Evolutionary conservation across 2,329 filamentous ascomycete species (phyloP), one percentile per base, ranked within the genome.

Genomic region (Microdochium nivale): DNA sequence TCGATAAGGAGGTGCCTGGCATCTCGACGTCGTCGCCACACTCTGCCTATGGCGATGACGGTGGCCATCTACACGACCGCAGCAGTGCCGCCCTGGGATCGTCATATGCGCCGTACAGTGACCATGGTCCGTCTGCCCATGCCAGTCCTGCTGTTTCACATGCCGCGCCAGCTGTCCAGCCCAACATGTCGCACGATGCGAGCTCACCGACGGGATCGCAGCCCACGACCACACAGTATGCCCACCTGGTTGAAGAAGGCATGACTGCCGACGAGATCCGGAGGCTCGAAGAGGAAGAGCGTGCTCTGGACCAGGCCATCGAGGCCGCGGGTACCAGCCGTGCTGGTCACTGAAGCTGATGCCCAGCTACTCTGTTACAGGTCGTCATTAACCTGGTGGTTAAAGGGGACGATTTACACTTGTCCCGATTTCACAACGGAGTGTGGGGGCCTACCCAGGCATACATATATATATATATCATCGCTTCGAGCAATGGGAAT

Each of bases 191-290:
- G 25, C 19, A 19, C 25, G 48, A 25, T 9, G 47, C 52, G 19
- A 21, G 50, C 33, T 51, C 47, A 32, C 47, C 60, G 43, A 49
- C 61, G 46, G 59, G 61, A 56, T 30, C 27, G 27, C 27, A 30
- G 27, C 60, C 61, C 25, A 63, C 68, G 47, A 59, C 66, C 8
- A 59, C 64, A 21, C 67, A 66, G 25, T 75, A 78, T 47, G 72
- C 74, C 19, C 77, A 80, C 54, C 63, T 83, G 32, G 74, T 81
- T 3, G 79, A 83, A 59, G 78, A 81, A n/a, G 76, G 77, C 49
- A 83, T 83, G 79, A 81, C 79, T 48, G 67, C 69, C 9, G 78
- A 76, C 0, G 77, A 83, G 60, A 78, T 82, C 48, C 67, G 72
- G 49, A 63, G 75, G 55, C 56, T 83, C 43, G 78, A 80, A 58